A percentile compares a stretch with the other conserved stretches of the same genome.
These are phyloP conservation scores for Collybia sordida DNA, from an alignment of 768 basidiomycete genomes.

Conservation along the genomic window DNA sequence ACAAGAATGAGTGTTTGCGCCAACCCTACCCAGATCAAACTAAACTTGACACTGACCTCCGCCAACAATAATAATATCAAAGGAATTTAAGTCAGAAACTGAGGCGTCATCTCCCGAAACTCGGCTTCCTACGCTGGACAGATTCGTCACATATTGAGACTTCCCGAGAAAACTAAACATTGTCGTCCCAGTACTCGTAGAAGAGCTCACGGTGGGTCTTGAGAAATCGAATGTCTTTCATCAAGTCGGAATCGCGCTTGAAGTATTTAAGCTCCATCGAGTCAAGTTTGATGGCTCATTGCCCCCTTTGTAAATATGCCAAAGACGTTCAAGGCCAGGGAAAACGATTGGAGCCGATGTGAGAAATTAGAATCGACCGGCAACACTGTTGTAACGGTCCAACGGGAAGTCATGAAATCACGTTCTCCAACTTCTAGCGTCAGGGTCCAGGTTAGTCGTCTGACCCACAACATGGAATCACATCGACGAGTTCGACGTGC, in stretches of 20 bases:
- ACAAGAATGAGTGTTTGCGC: background rate
- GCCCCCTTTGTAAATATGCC: too few species aligned
- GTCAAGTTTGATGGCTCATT: background rate
- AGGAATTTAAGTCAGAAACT: constrained; percentile 25
- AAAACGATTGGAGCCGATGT: too few species aligned
- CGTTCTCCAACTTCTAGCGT: too few species aligned
- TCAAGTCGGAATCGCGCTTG: too few species aligned
- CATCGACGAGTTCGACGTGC: too few species aligned
- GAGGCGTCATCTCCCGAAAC: constrained; percentile 3
- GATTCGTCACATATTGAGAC: constrained; percentile 20
- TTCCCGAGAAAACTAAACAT: constrained; percentile 4
- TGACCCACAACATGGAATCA: too few species aligned
- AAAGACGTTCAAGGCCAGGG: too few species aligned
- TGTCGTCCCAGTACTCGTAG: background rate
- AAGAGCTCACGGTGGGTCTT: background rate
- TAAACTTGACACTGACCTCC: constrained; percentile 38
- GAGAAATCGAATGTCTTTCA: background rate
- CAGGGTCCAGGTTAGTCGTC: too few species aligned
- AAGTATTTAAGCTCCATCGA: background rate
- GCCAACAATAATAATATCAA: constrained; percentile 53
- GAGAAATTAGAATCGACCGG: too few species aligned
- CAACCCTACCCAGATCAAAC: background rate
- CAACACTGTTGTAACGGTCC: too few species aligned
- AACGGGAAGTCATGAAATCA: background rate
- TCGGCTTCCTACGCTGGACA: constrained; percentile 17